A percentile compares a stretch with the other conserved stretches of the same genome.
Conservation (phyloP, 75 land plant genomes). For the Selaginella moellendorffii region DNA sequence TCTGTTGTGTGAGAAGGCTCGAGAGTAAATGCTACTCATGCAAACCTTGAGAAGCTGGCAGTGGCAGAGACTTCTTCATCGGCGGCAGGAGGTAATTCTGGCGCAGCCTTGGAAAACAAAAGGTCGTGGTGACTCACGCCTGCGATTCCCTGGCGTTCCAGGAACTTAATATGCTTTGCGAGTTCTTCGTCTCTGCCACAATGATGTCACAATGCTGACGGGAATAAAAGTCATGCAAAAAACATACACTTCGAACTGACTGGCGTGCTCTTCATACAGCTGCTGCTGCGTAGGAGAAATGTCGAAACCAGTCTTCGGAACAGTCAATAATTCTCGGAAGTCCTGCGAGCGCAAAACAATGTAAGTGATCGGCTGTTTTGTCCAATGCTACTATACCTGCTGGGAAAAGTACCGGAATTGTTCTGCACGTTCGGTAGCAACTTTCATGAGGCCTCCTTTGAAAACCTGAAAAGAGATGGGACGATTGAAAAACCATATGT, state of each 20-base stretch:
- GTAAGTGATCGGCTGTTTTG: neutral
- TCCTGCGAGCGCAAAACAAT: constrained; percentile 38
- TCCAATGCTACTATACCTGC: constrained; percentile 30
- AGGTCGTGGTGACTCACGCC: constrained; percentile 92
- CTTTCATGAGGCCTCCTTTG: constrained; percentile 90
- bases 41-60: no score
- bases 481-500: neutral
- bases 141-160: constrained; percentile 60
- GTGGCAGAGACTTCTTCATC: constrained; percentile 23
- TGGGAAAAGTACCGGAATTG: constrained; percentile 92
- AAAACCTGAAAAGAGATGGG: constrained; percentile 38
- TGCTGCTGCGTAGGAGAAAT: constrained; percentile 85
- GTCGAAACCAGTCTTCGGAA: constrained; percentile 85
- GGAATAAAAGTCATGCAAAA: neutral
- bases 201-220: neutral
- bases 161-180: constrained; percentile 48
- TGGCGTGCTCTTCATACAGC: constrained; percentile 74
- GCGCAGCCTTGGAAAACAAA: constrained; percentile 76
- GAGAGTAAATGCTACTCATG: no score
- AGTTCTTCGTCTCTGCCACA: constrained; percentile 45
- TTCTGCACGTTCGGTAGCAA: constrained; percentile 82
- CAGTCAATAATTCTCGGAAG: constrained; percentile 59
- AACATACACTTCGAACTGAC: constrained; percentile 46
- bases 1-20: no score
- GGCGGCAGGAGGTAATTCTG: constrained; percentile 29